phyloP scores from a whole-genome alignment of 345 rosid species.

The Melastoma malabathricum region DNA sequence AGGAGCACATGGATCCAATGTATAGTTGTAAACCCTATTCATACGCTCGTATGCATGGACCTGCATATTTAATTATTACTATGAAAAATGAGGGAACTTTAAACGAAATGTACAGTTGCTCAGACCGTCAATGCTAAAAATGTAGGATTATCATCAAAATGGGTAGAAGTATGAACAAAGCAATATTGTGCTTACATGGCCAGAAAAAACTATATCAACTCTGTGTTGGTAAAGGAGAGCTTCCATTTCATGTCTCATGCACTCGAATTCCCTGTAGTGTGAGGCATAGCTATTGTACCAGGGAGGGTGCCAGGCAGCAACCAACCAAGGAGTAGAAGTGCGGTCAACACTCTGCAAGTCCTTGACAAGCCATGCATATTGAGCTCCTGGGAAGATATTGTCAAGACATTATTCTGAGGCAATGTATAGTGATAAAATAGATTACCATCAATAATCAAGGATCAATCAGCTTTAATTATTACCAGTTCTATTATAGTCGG shows the following conservation, averaged over 20 bases:
- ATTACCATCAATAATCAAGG: not conserved
- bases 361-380: conserved; percentile 57
- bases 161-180: no score
- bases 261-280: conserved; percentile 84
- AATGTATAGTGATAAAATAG: no score
- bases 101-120: no score
- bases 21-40: conserved; percentile 68
- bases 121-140: not conserved
- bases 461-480: not conserved
- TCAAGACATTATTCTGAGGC: not conserved
- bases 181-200: conserved; percentile 51
- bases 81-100: not conserved
- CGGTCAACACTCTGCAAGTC: conserved; percentile 49
- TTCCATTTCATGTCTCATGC: conserved; percentile 93
- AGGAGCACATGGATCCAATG: conserved; percentile 60
- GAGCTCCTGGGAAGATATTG: conserved; percentile 34
- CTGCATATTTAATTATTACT: conserved; percentile 15
- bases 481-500: conserved; percentile 61
- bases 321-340: conserved; percentile 61
- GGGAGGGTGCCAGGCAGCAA: conserved; percentile 78
- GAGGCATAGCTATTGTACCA: conserved; percentile 78
- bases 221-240: conserved; percentile 49
- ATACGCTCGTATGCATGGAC: conserved; percentile 90
- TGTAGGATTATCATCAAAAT: no score
- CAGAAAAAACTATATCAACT: conserved; percentile 62